These are phyloP conservation scores for Musa balbisiana DNA, from an alignment of 202 grass and related monocot species.

Conservation along the genomic window DNA sequence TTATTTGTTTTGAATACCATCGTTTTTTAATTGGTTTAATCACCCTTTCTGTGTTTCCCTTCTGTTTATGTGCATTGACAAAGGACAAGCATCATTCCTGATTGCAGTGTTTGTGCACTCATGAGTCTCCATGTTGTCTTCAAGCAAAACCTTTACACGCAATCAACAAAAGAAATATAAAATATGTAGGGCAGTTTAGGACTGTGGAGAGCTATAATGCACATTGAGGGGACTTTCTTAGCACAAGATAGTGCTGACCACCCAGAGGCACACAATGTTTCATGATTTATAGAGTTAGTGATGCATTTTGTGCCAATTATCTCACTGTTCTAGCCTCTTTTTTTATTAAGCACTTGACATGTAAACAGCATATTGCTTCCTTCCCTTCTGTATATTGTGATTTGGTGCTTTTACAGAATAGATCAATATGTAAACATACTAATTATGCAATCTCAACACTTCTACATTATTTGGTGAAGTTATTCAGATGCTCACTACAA, in stretches of 20 bases:
- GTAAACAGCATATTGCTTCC: neutral
- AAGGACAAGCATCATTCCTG: neutral
- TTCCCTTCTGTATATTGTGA: neutral
- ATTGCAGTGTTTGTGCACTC: neutral
- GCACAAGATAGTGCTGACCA: neutral
- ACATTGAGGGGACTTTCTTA: neutral
- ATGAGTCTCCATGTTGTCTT: neutral
- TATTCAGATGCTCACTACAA: slow-evolving; percentile 3
- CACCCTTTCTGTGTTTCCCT: neutral
- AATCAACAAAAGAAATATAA: neutral
- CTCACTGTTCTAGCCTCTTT: neutral
- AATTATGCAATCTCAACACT: neutral
- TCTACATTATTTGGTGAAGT: neutral
- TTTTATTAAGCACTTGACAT: neutral
- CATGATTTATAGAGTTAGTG: neutral
- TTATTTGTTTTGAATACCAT: neutral
- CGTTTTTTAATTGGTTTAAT: neutral
- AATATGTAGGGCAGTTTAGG: neutral
- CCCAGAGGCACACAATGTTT: neutral
- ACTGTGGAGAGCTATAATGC: neutral
- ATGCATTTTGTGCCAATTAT: neutral
- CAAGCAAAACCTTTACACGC: neutral
- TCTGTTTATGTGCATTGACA: neutral
- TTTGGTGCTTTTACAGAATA: neutral
- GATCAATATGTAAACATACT: neutral